Evolutionary conservation across 208 protist species (phyloP).

Genomic region (Leishmania aethiopica): DNA sequence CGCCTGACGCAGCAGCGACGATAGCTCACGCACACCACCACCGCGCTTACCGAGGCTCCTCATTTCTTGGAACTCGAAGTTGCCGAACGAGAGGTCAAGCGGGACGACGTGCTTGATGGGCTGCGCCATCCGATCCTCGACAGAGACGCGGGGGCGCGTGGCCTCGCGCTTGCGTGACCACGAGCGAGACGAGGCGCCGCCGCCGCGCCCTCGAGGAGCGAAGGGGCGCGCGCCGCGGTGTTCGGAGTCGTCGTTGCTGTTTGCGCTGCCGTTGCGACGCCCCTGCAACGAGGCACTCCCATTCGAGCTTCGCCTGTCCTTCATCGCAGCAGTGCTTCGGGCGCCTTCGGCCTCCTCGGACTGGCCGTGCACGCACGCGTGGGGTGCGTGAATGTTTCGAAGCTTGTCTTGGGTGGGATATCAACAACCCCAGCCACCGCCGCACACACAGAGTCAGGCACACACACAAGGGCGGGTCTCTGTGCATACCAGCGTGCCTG

Average conservation of each 20-base stretch:
- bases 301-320: not conserved
- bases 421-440: not conserved
- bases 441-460: not conserved
- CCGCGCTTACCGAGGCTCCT: constrained; percentile 66
- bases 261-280: not conserved
- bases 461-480: not conserved
- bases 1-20: constrained; percentile 56
- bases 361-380: not conserved
- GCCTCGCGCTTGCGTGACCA: constrained; percentile 17
- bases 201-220: constrained; percentile 7
- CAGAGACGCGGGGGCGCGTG: constrained; percentile 2
- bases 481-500: not conserved
- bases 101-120: constrained; percentile 45
- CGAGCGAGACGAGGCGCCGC: constrained; percentile 12
- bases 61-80: constrained; percentile 84
- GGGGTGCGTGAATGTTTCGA: not conserved
- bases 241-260: not conserved
- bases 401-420: not conserved
- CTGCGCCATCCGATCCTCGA: constrained; percentile 21
- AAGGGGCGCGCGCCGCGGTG: constrained; percentile 17
- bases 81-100: constrained; percentile 74
- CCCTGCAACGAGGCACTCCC: not conserved
- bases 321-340: not conserved
- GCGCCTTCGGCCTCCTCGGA: not conserved
- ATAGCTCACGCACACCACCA: constrained; percentile 77